phyloP scores from a whole-genome alignment of 2,329 filamentous ascomycete species.

The Coniochaeta sp. region DNA sequence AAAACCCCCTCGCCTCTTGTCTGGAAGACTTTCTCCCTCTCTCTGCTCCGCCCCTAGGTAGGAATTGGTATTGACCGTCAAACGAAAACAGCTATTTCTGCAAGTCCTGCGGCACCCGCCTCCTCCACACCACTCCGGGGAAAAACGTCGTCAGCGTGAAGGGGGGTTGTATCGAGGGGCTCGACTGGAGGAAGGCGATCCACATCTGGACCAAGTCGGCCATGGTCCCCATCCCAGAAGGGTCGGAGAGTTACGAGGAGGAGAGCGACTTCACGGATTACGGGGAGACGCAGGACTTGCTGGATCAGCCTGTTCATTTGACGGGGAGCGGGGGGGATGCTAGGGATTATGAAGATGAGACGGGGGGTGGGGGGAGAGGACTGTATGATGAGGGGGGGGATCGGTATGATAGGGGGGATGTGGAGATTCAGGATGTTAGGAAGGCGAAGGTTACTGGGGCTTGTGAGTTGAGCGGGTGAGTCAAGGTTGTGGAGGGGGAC shows the following conservation, averaged over 20 bases:
- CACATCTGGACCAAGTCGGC: slow-evolving; percentile 64
- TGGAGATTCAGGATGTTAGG: neutral
- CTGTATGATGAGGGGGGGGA: too few species aligned
- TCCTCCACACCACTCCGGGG: slow-evolving; percentile 53
- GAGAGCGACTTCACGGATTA: slow-evolving; percentile 40
- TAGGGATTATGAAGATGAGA: too few species aligned
- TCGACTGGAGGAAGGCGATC: slow-evolving; percentile 53
- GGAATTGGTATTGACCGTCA: too few species aligned
- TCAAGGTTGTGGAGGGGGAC: neutral
- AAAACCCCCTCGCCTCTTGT: too few species aligned
- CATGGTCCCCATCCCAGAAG: slow-evolving; percentile 62
- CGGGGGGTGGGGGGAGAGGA: too few species aligned
- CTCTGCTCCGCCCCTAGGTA: too few species aligned
- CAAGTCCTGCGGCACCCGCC: slow-evolving; percentile 55
- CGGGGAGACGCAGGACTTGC: slow-evolving; percentile 32
- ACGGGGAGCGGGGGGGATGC: slow-evolving; percentile 26
- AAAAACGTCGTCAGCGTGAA: slow-evolving; percentile 59
- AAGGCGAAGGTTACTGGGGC: neutral
- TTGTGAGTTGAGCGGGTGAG: slow-evolving; percentile 1
- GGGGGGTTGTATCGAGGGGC: slow-evolving; percentile 57
- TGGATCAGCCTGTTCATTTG: slow-evolving; percentile 38
- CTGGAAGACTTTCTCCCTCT: too few species aligned
- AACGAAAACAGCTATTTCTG: slow-evolving; percentile 68
- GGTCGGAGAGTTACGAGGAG: slow-evolving; percentile 47
- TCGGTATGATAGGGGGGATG: too few species aligned